Conservation (phyloP, 1,284 basidiomycete species). For the Leccinum pachyderme region DNA sequence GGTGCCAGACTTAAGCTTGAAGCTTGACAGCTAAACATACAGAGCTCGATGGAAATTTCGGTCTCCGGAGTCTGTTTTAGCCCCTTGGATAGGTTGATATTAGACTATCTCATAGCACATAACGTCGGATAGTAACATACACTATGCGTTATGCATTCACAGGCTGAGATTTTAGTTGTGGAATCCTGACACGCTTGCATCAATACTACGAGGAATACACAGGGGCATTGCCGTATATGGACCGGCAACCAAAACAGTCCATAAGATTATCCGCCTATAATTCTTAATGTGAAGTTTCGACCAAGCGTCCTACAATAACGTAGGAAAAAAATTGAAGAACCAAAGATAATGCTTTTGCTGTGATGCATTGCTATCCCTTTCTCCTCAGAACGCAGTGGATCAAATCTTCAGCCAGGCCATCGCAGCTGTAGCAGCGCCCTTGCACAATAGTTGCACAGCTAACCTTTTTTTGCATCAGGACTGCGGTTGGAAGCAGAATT, state of each 20-base stretch:
- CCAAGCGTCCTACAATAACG: not conserved
- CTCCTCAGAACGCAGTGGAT: not conserved
- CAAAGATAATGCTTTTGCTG: not conserved
- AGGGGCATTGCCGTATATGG: conserved; percentile 24
- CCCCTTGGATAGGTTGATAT: no score
- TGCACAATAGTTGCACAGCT: not conserved
- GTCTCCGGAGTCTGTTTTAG: not conserved
- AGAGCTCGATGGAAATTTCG: not conserved
- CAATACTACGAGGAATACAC: not conserved
- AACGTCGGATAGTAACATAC: no score
- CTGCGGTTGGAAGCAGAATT: not conserved
- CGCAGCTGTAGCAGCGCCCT: conserved; percentile 2
- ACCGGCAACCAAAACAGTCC: conserved; percentile 11
- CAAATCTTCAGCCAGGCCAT: not conserved
- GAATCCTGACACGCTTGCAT: no score
- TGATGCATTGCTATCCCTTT: not conserved
- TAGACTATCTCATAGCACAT: no score
- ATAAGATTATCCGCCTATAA: conserved; percentile 10
- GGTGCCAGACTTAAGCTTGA: not conserved
- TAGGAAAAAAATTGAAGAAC: not conserved
- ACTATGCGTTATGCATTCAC: no score
- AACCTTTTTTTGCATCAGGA: conserved; percentile 5
- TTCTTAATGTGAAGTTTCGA: not conserved
- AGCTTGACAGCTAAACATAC: not conserved
- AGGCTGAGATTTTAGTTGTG: no score